Conservation (phyloP, 2,329 filamentous ascomycete genomes). For the Parastagonospora nodorum region DNA sequence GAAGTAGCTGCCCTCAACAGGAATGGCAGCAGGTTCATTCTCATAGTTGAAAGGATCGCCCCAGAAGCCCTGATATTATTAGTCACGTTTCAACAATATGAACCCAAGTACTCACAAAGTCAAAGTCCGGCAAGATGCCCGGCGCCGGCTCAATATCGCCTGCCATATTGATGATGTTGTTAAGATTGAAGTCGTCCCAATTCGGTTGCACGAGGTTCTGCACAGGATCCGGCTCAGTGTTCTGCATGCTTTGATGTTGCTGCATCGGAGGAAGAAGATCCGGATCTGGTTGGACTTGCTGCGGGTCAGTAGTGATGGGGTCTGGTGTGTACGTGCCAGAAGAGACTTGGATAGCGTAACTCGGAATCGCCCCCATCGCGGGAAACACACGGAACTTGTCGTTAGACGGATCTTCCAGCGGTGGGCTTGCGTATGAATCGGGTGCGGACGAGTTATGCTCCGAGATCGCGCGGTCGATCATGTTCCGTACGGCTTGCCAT, state of each 20-base stretch:
- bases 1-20: constrained; percentile 24
- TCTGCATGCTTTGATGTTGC: constrained; percentile 14
- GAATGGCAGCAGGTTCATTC: constrained; percentile 30
- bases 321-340: constrained; percentile 9
- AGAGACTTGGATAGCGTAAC: constrained; percentile 15
- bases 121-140: constrained; percentile 42
- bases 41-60: constrained; percentile 44
- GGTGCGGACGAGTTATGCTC: constrained; percentile 29
- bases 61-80: constrained; percentile 40
- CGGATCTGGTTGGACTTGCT: constrained; percentile 8
- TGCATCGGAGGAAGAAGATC: constrained; percentile 7
- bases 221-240: constrained; percentile 8
- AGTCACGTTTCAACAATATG: constrained; percentile 4
- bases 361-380: constrained; percentile 18
- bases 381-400: constrained; percentile 21
- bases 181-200: constrained; percentile 43
- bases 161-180: constrained; percentile 40
- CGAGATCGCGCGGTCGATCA: constrained; percentile 44
- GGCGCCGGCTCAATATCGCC: constrained; percentile 28
- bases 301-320: constrained; percentile 1
- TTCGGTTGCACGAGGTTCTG: background rate
- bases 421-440: constrained; percentile 19
- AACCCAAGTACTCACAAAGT: constrained; percentile 36
- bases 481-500: constrained; percentile 44
- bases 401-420: constrained; percentile 11